Conservation (phyloP, 2,329 filamentous ascomycete species). For the Fusarium penzigii region DNA sequence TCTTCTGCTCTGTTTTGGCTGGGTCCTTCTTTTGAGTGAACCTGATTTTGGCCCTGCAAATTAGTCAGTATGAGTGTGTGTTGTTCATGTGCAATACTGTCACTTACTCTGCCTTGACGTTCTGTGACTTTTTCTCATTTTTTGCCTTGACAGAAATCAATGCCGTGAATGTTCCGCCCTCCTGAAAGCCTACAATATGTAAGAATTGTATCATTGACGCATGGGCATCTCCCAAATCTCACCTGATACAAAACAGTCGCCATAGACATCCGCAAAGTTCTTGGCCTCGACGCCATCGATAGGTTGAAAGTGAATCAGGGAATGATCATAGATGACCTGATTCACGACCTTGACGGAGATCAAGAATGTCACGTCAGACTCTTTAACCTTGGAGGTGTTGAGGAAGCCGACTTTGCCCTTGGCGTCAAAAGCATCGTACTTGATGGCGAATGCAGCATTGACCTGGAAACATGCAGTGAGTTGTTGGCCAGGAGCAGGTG, state of each 20-base stretch:
- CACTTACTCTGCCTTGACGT: slow-evolving; percentile 4
- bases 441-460: slow-evolving; percentile 8
- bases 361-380: slow-evolving; percentile 7
- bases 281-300: neutral
- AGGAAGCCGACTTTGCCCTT: slow-evolving; percentile 5
- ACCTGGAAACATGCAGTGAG: slow-evolving; percentile 1
- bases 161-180: slow-evolving; percentile 4
- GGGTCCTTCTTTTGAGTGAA: slow-evolving; percentile 1
- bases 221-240: too few relatives aligned
- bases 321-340: slow-evolving; percentile 7
- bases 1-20: neutral
- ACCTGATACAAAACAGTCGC: slow-evolving; percentile 10
- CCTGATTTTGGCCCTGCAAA: neutral
- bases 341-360: slow-evolving; percentile 12
- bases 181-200: slow-evolving; percentile 1
- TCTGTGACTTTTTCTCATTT: neutral
- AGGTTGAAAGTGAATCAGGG: neutral
- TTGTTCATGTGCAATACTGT: neutral
- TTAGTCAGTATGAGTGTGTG: neutral
- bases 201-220: too few relatives aligned
- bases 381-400: slow-evolving; percentile 12
- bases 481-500: too few relatives aligned
- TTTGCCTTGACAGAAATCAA: slow-evolving; percentile 7
- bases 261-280: neutral
- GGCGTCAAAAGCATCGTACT: slow-evolving; percentile 4